Base-by-base conservation (phyloP, 2,329 filamentous ascomycete species). In the Alternaria sp. region DNA sequence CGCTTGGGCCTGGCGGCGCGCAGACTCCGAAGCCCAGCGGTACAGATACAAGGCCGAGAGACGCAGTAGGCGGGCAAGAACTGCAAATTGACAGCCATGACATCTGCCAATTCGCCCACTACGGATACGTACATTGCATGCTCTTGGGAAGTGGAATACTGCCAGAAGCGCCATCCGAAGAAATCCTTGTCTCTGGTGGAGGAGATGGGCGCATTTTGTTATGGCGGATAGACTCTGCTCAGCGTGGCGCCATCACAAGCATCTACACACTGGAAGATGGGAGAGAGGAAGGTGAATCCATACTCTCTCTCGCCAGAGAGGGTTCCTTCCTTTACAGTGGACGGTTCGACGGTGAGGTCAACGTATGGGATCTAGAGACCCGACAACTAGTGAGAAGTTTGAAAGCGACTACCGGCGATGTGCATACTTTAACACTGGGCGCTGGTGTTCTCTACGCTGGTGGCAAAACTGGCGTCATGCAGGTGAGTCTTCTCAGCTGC, bases 91-190 rank as follows among this genome's bases (percentile, higher is more conserved):
- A 92, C 70, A 86, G 88, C 49, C 86, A 90, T 23, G 89, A 93
- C 55, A 91, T 96, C 56, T 86, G 85, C 56, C 90, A 95, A 69
- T 99, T 96, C 79, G 93, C 95, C 1, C 95, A 99, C 76, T 94
- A 89, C 76, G 95, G 96, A 42, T 98, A 97, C 74, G 88, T 99
- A 0, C 97, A 97, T 77, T 96, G 93, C 77, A 98, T 98, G 94
- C 83, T 96, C 5, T 83, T 99, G 58, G 88, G 92, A 0, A 88
- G 86, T 60, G 91, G 91, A 0, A 83, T 92, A 6, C 84, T 92
- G 4, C 82, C 83, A n/a, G 89, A 89, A 6, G 82, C 86, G 0
- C 88, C 91, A 1, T 87, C 90, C 26, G 81, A 85, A 56, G 93
- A 98, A 67, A 88, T 96, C 1, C 77, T 99, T 36, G 87, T 99